Conservation (phyloP, 2,329 filamentous ascomycete species). For the Aureobasidium sp. region DNA sequence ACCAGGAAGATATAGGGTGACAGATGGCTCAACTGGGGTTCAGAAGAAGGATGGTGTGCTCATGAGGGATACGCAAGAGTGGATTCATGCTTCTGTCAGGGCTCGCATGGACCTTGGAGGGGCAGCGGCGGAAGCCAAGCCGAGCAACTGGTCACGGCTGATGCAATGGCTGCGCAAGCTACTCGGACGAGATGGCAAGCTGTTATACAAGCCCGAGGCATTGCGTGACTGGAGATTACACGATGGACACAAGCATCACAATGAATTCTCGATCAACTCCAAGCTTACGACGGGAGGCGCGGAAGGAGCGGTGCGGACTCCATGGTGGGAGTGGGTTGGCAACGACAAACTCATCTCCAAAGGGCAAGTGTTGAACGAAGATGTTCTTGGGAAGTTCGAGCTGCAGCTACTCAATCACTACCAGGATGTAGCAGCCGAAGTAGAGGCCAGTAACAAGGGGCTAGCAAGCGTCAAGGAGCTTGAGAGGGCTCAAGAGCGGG, state of each 20-base stretch:
- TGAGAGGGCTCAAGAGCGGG: slow-evolving; percentile 10
- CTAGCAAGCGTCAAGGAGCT: slow-evolving; percentile 10
- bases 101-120: slow-evolving; percentile 30
- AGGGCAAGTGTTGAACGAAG: slow-evolving; percentile 12
- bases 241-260: slow-evolving; percentile 24
- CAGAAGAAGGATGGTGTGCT: slow-evolving; percentile 15
- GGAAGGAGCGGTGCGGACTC: background rate
- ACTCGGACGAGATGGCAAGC: slow-evolving; percentile 8
- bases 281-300: background rate
- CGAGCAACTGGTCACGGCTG: slow-evolving; percentile 21
- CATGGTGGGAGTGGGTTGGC: slow-evolving; percentile 17
- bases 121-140: slow-evolving; percentile 21
- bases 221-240: slow-evolving; percentile 28
- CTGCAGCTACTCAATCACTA: slow-evolving; percentile 17
- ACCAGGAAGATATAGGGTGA: slow-evolving; percentile 28
- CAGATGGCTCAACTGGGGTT: slow-evolving; percentile 25
- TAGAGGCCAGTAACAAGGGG: slow-evolving; percentile 18
- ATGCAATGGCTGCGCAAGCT: slow-evolving; percentile 18
- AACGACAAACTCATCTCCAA: slow-evolving; percentile 2
- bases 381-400: slow-evolving; percentile 18
- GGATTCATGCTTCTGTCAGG: slow-evolving; percentile 31
- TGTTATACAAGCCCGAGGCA: slow-evolving; percentile 19
- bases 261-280: slow-evolving; percentile 17
- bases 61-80: slow-evolving; percentile 29
- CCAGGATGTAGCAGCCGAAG: slow-evolving; percentile 13